phyloP scores from a whole-genome alignment of 495 filamentous ascomycete genomes.

The Astrothelium subdiscretum region DNA sequence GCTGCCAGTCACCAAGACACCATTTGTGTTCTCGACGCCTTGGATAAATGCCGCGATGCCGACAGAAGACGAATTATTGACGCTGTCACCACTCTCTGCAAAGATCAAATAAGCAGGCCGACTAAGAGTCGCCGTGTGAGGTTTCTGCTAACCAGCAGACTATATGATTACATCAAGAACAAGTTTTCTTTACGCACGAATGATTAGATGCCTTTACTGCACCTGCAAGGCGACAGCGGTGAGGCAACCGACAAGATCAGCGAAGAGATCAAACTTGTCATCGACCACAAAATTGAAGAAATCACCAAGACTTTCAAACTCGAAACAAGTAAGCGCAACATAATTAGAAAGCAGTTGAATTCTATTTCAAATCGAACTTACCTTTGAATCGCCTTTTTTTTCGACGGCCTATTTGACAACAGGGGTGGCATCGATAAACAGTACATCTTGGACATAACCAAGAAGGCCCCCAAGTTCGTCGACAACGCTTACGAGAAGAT shows the following conservation, averaged over 20 bases:
- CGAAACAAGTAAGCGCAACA: not conserved
- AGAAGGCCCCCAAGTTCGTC: constrained; percentile 24
- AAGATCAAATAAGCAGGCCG: too few relatives aligned
- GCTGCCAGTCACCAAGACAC: constrained; percentile 32
- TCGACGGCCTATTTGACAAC: constrained; percentile 19
- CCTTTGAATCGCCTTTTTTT: constrained; percentile 27
- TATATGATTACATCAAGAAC: constrained; percentile 30
- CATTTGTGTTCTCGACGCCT: constrained; percentile 39
- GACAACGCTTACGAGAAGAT: constrained; percentile 34
- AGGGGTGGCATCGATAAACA: constrained; percentile 14
- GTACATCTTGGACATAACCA: constrained; percentile 16
- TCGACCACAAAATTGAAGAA: constrained; percentile 23
- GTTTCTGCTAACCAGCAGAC: constrained; percentile 41
- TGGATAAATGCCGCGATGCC: constrained; percentile 28
- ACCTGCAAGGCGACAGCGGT: constrained; percentile 29
- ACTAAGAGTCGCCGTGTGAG: too few relatives aligned
- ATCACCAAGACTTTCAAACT: constrained; percentile 17
- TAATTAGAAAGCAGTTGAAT: not conserved
- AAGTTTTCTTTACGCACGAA: constrained; percentile 23
- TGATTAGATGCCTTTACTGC: constrained; percentile 18
- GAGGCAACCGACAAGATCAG: constrained; percentile 25
- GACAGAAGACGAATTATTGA: constrained; percentile 13
- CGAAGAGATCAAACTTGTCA: constrained; percentile 34
- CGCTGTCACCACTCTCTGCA: constrained; percentile 12
- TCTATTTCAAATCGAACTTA: constrained; percentile 24